Conservation (phyloP, 768 basidiomycete genomes). For the Lactarius vividus region DNA sequence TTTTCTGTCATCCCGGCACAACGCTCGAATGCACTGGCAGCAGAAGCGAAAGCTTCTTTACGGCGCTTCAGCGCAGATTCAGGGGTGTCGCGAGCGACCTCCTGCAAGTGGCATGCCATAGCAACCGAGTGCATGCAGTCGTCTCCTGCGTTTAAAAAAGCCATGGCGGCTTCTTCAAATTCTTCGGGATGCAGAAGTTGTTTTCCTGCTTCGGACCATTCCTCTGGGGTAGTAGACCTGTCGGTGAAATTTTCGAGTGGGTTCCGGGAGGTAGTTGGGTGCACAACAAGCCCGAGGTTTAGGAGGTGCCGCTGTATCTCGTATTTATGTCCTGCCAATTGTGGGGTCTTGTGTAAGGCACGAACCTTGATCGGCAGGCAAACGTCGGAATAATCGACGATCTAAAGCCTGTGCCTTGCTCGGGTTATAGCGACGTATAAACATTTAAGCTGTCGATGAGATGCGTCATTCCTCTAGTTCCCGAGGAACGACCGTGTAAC, state of each 20-base stretch:
- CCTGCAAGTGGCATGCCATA: conserved; percentile 4
- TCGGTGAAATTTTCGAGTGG: conserved; percentile 9
- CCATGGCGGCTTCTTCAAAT: conserved; percentile 17
- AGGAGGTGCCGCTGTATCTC: conserved; percentile 9
- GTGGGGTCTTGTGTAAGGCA: conserved; percentile 35
- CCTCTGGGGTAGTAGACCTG: conserved; percentile 2
- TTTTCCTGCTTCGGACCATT: conserved; percentile 19
- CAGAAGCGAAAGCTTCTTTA: conserved; percentile 4
- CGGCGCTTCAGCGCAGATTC: neutral
- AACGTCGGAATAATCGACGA: conserved; percentile 54
- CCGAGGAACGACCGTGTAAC: neutral
- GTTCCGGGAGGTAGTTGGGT: neutral
- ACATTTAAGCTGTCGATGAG: conserved; percentile 50
- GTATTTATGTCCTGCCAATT: neutral
- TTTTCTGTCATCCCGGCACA: neutral
- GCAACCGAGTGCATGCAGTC: conserved; percentile 3
- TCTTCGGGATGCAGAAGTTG: conserved; percentile 4
- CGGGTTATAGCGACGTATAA: conserved; percentile 72
- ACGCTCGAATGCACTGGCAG: conserved; percentile 6
- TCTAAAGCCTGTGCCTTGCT: conserved; percentile 68
- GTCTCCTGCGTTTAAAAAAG: conserved; percentile 18
- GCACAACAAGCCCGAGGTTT: conserved; percentile 1
- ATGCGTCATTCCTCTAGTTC: neutral
- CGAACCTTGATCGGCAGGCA: conserved; percentile 44
- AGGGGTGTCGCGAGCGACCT: conserved; percentile 15